Evolutionary conservation across 176 grass and related monocot genomes (phyloP), one percentile per base, ranked within the genome.

Genomic region (Luzula sylvatica): DNA sequence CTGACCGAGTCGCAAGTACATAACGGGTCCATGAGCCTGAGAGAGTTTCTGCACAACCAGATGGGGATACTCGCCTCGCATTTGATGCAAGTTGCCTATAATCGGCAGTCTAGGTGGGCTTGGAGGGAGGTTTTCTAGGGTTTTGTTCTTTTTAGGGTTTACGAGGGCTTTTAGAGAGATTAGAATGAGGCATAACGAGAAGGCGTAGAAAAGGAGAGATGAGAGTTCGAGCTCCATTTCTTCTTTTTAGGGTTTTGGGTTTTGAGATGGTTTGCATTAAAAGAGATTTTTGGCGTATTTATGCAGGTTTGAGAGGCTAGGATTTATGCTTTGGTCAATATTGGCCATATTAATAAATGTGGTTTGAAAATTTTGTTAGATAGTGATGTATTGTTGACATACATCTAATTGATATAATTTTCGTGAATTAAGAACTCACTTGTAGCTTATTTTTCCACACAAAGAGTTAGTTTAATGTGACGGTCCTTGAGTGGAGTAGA

Each of bases 1-100:
- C 22, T 62, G 50, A 26, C 79, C 79, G 2, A 75, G 24, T 43
- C 27, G 35, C 24, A 82, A 42, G 5, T 66, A 60, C 72, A 82
- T 72, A 23, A 82, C 17, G 5, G 67, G 72, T 53, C 79, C 79
- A 44, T 76, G 44, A 1, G 15, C 15, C 11, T 4, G n/a, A 1
- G 72, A 52, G 43, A 83, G 73, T 16, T 41, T 20, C 25, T 21
- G 24, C 46, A 83, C 13, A 1, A 46, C 38, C 11, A 45, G 67
- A 61, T 83, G 78, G 4, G 57, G 53, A n/a, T 43, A 38, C 22
- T 8, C 23, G 16, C 29, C 9, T 26, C 15, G 14, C n/a, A 83
- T 38, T 15, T 77, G 79, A 61, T 73, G 73, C 50, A 83, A 42
- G 68, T 55, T 72, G 14, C 73, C 73, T n/a, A 83, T 64, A 22